Evolutionary conservation across 2,329 filamentous ascomycete genomes (phyloP), one percentile per base, ranked within the genome.

Genomic region (Exophiala calicioides): DNA sequence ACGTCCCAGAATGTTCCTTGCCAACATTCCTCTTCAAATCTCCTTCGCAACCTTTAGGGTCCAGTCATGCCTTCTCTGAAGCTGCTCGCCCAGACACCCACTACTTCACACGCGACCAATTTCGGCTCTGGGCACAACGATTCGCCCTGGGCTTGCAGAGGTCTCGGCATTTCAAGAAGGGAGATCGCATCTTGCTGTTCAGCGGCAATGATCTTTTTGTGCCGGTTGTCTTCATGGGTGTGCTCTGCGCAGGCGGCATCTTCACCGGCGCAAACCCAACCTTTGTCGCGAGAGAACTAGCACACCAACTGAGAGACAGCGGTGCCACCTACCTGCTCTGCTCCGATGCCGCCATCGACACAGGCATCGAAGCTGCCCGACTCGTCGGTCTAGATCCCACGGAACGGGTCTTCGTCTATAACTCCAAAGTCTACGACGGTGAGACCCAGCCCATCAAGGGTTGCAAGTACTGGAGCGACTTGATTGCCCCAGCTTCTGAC

Each of bases 211-310:
- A 76, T 53, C 67, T 89, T 16, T 85, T 82, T 68, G 86, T 83
- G 57, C 82, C 86, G 0, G 69, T 76, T 0, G 69, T 86, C 2
- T 78, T 88, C 40, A 72, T 87, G 64, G 85, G 85, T 19, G 72
- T 84, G 9, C 71, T 88, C 35, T 87, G 87, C 78, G 84, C 85
- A 0, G 84, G 84, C 5, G 85, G 84, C 5, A 70, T 89, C 39
- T 88, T 89, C 65, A 85, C 81, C 0, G 86, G 84, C 21, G 83
- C 83, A 3, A 86, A 86, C 52, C 83, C 83, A 0, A 73, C 70
- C 2, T 86, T 81, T 52, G 80, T 85, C 1, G 69, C 78, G 0
- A 71, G 84, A n/a, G 86, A 90, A 65, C 67, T 90, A 33, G 82
- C 80, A 3, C 82, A 86, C 63, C 86, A 90, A 63, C 70, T 90